phyloP scores from a whole-genome alignment of 2,329 filamentous ascomycete species.

The Aspergillus thermomutatus region DNA sequence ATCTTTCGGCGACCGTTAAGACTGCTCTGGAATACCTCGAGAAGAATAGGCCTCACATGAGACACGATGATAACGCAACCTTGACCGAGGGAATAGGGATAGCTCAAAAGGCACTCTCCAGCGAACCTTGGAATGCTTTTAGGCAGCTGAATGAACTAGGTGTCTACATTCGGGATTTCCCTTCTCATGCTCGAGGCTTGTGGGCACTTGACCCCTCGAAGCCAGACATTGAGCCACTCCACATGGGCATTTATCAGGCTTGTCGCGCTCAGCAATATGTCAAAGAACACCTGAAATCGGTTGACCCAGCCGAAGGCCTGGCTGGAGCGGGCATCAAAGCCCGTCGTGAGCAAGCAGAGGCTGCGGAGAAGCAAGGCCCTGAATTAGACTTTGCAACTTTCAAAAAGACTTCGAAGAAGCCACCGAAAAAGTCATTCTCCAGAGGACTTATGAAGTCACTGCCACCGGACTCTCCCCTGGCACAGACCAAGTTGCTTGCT shows the following conservation, averaged over 20 bases:
- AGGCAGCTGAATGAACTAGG: conserved; percentile 74
- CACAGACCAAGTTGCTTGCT: conserved; percentile 63
- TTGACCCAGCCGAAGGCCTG: conserved; percentile 40
- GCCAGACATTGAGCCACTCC: conserved; percentile 42
- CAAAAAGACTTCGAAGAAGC: conserved; percentile 16
- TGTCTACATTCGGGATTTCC: conserved; percentile 66
- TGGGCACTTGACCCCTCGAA: conserved; percentile 64
- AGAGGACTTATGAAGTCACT: conserved; percentile 27
- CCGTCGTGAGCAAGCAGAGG: conserved; percentile 24
- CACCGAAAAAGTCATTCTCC: conserved; percentile 29
- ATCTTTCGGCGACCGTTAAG: conserved; percentile 63
- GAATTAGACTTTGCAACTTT: conserved; percentile 13
- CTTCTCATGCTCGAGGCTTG: conserved; percentile 54
- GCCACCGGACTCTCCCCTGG: conserved; percentile 50
- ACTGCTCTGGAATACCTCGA: conserved; percentile 65
- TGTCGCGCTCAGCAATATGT: conserved; percentile 56
- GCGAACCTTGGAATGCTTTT: conserved; percentile 63
- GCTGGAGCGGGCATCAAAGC: conserved; percentile 40
- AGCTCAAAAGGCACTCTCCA: conserved; percentile 58
- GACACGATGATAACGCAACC: conserved; percentile 56
- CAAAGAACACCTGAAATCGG: conserved; percentile 30
- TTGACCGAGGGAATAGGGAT: conserved; percentile 64
- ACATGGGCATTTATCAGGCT: conserved; percentile 58
- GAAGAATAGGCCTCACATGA: conserved; percentile 59
- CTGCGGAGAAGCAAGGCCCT: conserved; percentile 9